Evolutionary conservation across 805 yeast species (phyloP).

Genomic region (Hyphopichia homilentoma): DNA sequence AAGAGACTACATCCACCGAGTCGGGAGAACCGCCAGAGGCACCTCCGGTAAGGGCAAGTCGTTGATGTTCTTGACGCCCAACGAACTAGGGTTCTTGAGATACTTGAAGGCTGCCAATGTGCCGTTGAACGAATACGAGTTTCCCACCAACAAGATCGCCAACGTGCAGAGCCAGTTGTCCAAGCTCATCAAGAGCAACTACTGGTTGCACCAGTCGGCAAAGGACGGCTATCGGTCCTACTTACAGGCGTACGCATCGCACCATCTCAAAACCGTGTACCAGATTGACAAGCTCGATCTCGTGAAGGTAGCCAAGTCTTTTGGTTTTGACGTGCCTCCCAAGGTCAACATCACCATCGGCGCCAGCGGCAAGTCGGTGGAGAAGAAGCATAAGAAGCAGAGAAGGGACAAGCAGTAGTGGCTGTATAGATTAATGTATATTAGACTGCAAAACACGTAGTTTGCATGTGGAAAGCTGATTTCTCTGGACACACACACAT

Average conservation of each 20-base stretch:
- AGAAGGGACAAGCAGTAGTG: constrained; percentile 22
- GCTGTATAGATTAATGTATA: constrained; percentile 1
- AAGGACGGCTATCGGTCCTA: constrained; percentile 97
- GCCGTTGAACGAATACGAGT: constrained; percentile 95
- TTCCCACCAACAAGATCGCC: constrained; percentile 91
- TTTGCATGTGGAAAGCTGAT: too few species aligned
- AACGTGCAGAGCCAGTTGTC: constrained; percentile 93
- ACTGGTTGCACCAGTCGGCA: constrained; percentile 92
- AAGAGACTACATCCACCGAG: constrained; percentile 97
- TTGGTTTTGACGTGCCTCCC: constrained; percentile 94
- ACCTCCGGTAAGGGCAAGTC: constrained; percentile 86
- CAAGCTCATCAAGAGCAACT: constrained; percentile 85
- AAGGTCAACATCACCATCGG: constrained; percentile 96
- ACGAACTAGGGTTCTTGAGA: constrained; percentile 89
- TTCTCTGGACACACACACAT: too few species aligned
- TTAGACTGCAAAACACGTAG: too few species aligned
- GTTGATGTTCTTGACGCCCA: constrained; percentile 91
- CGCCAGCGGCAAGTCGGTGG: constrained; percentile 71
- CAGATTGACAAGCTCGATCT: constrained; percentile 93
- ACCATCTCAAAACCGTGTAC: constrained; percentile 92
- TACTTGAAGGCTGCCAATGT: constrained; percentile 96
- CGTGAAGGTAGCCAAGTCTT: constrained; percentile 91
- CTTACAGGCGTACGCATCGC: constrained; percentile 95
- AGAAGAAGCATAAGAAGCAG: constrained; percentile 45
- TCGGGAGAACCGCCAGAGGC: constrained; percentile 98